These are phyloP conservation scores for Chaetothyriales sp. DNA, from an alignment of 2,329 filamentous ascomycete genomes.

Conservation along the genomic window DNA sequence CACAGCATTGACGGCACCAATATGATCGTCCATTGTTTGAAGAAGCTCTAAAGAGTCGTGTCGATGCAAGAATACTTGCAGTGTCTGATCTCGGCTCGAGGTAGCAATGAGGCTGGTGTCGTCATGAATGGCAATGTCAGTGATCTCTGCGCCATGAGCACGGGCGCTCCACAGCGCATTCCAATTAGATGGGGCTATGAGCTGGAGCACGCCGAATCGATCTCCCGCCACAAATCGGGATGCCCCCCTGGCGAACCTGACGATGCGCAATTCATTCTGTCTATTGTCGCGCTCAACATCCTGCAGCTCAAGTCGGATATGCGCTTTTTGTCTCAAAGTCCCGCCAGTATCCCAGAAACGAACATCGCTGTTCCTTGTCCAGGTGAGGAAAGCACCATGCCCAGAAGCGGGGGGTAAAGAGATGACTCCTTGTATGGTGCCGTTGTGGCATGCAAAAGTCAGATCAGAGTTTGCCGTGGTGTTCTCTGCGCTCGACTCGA, in stretches of 20 bases:
- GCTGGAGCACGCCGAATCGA: constrained; percentile 62
- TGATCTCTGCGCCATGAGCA: constrained; percentile 75
- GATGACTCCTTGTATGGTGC: constrained; percentile 56
- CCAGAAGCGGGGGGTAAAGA: constrained; percentile 47
- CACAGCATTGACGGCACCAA: constrained; percentile 67
- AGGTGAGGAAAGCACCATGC: constrained; percentile 68
- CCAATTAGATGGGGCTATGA: constrained; percentile 34
- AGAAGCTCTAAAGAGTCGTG: constrained; percentile 57
- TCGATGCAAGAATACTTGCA: constrained; percentile 65
- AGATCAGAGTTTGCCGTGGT: constrained; percentile 19
- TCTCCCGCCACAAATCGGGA: constrained; percentile 69
- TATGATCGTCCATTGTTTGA: constrained; percentile 85
- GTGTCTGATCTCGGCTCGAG: constrained; percentile 77
- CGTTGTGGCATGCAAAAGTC: constrained; percentile 42
- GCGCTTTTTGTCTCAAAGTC: constrained; percentile 48
- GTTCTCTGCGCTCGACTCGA: constrained; percentile 31
- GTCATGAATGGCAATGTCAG: constrained; percentile 59
- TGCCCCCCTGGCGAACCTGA: constrained; percentile 47
- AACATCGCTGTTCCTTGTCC: constrained; percentile 68
- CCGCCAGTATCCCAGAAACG: constrained; percentile 73
- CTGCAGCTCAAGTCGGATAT: constrained; percentile 55
- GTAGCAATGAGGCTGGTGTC: constrained; percentile 59
- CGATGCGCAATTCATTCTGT: constrained; percentile 44
- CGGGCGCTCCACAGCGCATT: constrained; percentile 57
- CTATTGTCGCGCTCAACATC: constrained; percentile 32